phyloP scores from a whole-genome alignment of 192 early-diverging fungal species.

The Podila clonocystis region DNA sequence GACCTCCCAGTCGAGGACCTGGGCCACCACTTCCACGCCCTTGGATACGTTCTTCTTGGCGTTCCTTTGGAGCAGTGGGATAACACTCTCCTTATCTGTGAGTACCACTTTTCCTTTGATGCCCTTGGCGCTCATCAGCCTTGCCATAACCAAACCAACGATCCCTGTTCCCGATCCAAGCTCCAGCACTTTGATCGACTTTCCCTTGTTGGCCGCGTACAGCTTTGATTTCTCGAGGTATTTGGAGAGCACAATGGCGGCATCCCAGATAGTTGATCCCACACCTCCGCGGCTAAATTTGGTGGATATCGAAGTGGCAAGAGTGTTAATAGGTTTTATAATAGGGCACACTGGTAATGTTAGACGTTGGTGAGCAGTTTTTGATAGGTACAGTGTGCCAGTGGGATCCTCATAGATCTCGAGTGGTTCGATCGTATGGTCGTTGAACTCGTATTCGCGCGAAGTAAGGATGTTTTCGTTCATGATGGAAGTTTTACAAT shows the following conservation, averaged over 20 bases:
- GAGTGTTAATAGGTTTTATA: no score
- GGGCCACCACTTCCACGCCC: conserved; percentile 12
- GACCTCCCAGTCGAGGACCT: conserved; percentile 41
- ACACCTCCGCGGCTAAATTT: conserved; percentile 35
- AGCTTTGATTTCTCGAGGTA: conserved; percentile 20
- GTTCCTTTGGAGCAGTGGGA: conserved; percentile 57
- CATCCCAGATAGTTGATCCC: conserved; percentile 49
- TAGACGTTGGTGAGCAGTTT: not conserved
- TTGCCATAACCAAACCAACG: conserved; percentile 60
- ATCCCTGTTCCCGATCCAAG: conserved; percentile 70
- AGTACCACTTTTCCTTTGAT: conserved; percentile 40
- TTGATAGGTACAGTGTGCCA: conserved; percentile 24
- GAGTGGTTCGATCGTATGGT: conserved; percentile 23
- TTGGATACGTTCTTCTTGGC: conserved; percentile 20
- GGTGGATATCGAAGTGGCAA: not conserved
- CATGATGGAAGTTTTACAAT: not conserved
- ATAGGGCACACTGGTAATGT: no score
- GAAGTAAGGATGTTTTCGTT: conserved; percentile 14
- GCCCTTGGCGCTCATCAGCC: conserved; percentile 8
- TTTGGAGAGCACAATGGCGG: conserved; percentile 42
- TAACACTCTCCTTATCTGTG: conserved; percentile 57
- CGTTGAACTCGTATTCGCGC: conserved; percentile 44
- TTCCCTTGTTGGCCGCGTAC: not conserved
- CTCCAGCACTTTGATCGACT: conserved; percentile 51
- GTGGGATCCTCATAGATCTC: conserved; percentile 42